phyloP scores from a whole-genome alignment of 2,329 filamentous ascomycete genomes.

The Beauveria sp. region DNA sequence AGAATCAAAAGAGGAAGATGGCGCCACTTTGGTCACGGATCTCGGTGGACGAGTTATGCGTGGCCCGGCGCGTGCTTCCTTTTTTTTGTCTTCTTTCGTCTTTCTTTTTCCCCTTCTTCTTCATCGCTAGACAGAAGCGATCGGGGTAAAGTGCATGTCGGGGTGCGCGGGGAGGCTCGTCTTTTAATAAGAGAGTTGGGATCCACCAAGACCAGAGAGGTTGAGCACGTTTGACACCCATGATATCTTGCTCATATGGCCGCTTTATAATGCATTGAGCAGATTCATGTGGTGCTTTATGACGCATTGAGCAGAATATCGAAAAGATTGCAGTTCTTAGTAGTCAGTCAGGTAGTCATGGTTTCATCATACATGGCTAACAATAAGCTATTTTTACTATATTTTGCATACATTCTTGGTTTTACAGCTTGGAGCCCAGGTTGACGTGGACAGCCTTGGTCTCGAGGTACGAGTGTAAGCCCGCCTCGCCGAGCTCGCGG shows the following conservation, averaged over 20 bases:
- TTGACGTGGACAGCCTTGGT: slow-evolving; percentile 40
- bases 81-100: neutral
- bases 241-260: neutral
- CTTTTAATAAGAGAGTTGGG: neutral
- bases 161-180: too few species aligned
- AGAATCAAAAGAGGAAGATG: neutral
- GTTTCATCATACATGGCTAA: neutral
- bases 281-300: neutral
- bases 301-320: neutral
- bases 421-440: slow-evolving; percentile 27
- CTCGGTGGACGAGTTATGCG: neutral
- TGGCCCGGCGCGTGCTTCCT: neutral
- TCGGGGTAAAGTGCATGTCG: too few species aligned
- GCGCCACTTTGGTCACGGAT: neutral
- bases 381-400: neutral
- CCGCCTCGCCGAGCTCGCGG: slow-evolving; percentile 37
- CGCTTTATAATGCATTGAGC: neutral
- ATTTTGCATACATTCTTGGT: neutral
- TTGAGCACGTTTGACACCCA: neutral
- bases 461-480: slow-evolving; percentile 35
- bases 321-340: too few species aligned
- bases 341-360: too few species aligned
- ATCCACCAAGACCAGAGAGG: neutral
- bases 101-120: neutral
- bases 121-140: too few species aligned